These are phyloP conservation scores for Cyberlindnera lachancei DNA, from an alignment of 805 yeast species.

Conservation along the genomic window DNA sequence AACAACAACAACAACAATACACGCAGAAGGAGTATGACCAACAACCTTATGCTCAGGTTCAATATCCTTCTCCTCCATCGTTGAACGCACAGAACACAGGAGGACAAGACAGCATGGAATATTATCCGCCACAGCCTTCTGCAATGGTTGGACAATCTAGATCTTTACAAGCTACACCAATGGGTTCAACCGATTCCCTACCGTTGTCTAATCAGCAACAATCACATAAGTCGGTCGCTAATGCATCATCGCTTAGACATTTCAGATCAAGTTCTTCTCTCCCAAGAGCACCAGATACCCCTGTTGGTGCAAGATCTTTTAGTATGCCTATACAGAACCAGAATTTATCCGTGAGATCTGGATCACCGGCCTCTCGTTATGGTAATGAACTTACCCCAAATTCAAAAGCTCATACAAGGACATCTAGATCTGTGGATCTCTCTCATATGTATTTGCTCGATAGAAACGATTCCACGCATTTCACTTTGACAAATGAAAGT, in stretches of 20 bases:
- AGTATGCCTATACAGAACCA: constrained; percentile 10
- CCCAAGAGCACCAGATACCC: constrained; percentile 15
- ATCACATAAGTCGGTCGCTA: background rate
- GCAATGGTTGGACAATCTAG: too few relatives aligned
- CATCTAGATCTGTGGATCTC: constrained; percentile 32
- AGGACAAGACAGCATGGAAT: too few relatives aligned
- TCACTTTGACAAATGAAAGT: constrained; percentile 31
- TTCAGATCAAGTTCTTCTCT: constrained; percentile 8
- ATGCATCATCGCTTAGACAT: background rate
- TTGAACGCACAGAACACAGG: too few relatives aligned
- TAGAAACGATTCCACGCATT: constrained; percentile 26
- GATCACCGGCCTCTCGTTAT: constrained; percentile 9
- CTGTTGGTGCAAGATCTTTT: constrained; percentile 18
- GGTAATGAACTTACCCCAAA: background rate
- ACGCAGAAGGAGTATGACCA: too few relatives aligned
- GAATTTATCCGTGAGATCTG: constrained; percentile 7
- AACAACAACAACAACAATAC: too few relatives aligned
- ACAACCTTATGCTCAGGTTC: too few relatives aligned
- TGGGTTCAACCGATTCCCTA: constrained; percentile 3
- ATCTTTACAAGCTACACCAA: too few relatives aligned
- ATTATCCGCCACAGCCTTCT: too few relatives aligned
- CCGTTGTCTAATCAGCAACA: constrained; percentile 2
- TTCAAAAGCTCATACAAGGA: constrained; percentile 14
- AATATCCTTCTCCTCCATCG: too few relatives aligned
- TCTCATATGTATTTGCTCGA: constrained; percentile 33